phyloP scores from a whole-genome alignment of 768 basidiomycete species.

The Naganishia kalamii region DNA sequence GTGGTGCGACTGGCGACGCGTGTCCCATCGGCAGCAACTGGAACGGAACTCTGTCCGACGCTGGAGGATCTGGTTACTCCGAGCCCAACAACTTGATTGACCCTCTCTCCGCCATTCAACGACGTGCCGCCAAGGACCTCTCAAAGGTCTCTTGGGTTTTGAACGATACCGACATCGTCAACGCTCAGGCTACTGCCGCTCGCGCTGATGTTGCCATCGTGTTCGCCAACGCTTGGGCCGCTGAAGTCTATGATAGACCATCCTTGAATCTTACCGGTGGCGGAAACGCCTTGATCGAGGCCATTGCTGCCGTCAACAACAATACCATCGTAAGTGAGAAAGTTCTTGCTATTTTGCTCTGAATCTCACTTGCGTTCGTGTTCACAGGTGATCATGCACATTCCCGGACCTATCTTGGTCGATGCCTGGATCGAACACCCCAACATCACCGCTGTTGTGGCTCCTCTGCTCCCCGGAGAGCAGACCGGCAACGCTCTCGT shows the following conservation, averaged over 20 bases:
- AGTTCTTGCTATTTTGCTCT: too few species aligned
- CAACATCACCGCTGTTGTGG: constrained; percentile 43
- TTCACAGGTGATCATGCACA: constrained; percentile 10
- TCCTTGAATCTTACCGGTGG: constrained; percentile 16
- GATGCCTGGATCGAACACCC: constrained; percentile 38
- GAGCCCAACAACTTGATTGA: constrained; percentile 14
- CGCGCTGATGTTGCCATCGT: constrained; percentile 43
- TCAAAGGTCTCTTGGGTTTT: constrained; percentile 1
- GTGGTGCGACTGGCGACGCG: constrained; percentile 1
- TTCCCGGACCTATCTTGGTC: constrained; percentile 20
- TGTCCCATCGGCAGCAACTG: background rate
- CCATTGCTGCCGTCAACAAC: constrained; percentile 18
- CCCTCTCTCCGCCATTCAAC: constrained; percentile 12
- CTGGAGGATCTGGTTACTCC: constrained; percentile 18
- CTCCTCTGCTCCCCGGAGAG: constrained; percentile 40
- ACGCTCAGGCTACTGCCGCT: constrained; percentile 22
- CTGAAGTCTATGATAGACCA: constrained; percentile 41
- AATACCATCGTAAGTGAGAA: constrained; percentile 16
- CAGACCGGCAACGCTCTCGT: constrained; percentile 34
- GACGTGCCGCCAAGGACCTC: constrained; percentile 14
- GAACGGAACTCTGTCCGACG: constrained; percentile 3
- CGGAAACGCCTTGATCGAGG: constrained; percentile 14
- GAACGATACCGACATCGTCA: constrained; percentile 17
- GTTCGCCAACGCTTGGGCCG: constrained; percentile 41
- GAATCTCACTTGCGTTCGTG: background rate